Evolutionary conservation across 108 stramenopile species (phyloP).

Genomic region (Stephanodiscus minutulus): DNA sequence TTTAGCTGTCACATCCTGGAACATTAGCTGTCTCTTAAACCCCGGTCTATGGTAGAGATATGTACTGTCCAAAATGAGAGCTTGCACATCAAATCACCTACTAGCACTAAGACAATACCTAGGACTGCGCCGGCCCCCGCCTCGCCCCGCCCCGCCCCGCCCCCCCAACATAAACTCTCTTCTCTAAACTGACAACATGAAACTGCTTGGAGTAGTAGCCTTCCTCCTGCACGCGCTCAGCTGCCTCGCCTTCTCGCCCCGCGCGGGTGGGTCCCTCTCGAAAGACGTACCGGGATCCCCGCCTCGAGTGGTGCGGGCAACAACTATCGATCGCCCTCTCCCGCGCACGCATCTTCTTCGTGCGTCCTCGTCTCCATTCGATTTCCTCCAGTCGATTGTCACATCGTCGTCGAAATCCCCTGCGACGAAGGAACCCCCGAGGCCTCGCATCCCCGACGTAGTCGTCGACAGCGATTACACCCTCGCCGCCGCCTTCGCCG

Average conservation of each 20-base stretch:
- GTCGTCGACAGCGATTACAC: slow-evolving; percentile 67
- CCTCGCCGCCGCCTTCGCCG: slow-evolving; percentile 56
- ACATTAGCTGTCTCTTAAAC: no score
- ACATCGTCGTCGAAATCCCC: background rate
- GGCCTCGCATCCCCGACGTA: slow-evolving; percentile 36
- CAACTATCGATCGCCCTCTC: slow-evolving; percentile 2
- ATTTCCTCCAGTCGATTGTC: slow-evolving; percentile 13
- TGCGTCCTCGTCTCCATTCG: slow-evolving; percentile 1
- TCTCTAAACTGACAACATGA: no score
- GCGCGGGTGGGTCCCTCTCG: background rate
- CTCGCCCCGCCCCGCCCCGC: no score
- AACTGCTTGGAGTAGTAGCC: background rate
- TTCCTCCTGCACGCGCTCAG: background rate
- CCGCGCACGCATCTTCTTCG: no score
- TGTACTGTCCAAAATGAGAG: no score
- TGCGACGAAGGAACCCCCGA: slow-evolving; percentile 33
- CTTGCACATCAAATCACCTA: no score
- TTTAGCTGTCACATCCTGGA: no score
- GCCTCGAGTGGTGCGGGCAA: slow-evolving; percentile 2
- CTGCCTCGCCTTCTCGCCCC: slow-evolving; percentile 15
- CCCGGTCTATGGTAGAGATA: no score
- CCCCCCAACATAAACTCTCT: background rate
- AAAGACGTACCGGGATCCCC: background rate
- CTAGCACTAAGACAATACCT: no score
- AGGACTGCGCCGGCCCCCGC: no score